Evolutionary conservation across 352 stramenopile genomes (phyloP).

Genomic region (Pythium guiyangense): DNA sequence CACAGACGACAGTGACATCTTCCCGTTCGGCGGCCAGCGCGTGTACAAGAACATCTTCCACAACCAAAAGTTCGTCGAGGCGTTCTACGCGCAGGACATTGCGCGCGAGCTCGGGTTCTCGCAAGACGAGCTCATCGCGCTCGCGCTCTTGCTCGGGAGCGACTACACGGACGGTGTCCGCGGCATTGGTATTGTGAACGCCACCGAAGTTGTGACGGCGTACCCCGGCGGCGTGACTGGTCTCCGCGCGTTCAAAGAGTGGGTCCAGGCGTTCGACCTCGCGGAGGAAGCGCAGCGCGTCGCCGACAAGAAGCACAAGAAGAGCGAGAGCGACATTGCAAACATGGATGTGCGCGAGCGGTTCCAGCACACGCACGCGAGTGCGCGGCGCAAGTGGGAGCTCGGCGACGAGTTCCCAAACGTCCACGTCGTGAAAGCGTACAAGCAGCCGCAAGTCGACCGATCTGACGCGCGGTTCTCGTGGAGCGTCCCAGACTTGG

Average conservation of each 20-base stretch:
- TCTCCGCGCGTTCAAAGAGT: slow-evolving; percentile 77
- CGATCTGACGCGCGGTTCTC: slow-evolving; percentile 85
- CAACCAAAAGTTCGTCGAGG: slow-evolving; percentile 98
- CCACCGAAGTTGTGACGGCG: slow-evolving; percentile 68
- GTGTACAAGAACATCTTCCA: slow-evolving; percentile 99
- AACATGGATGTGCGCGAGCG: slow-evolving; percentile 38
- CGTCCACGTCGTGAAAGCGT: slow-evolving; percentile 89
- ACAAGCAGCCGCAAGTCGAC: slow-evolving; percentile 89
- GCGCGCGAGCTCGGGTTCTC: slow-evolving; percentile 90
- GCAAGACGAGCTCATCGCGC: slow-evolving; percentile 87
- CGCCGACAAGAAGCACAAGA: slow-evolving; percentile 49
- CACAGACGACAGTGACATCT: slow-evolving; percentile 96
- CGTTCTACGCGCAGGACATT: slow-evolving; percentile 93
- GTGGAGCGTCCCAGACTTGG: slow-evolving; percentile 90
- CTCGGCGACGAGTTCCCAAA: slow-evolving; percentile 93
- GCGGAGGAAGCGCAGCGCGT: slow-evolving; percentile 44
- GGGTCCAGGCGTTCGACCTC: slow-evolving; percentile 63
- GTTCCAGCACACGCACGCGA: slow-evolving; percentile 93
- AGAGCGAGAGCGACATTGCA: slow-evolving; percentile 39
- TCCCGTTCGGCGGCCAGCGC: slow-evolving; percentile 91
- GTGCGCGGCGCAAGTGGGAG: slow-evolving; percentile 88
- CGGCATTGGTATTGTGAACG: slow-evolving; percentile 84
- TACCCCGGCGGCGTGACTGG: slow-evolving; percentile 81
- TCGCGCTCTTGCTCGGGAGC: slow-evolving; percentile 93
- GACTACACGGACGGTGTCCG: slow-evolving; percentile 92